Evolutionary conservation across 148 eudicot genomes (phyloP).

Genomic region (Rhododendron molle): DNA sequence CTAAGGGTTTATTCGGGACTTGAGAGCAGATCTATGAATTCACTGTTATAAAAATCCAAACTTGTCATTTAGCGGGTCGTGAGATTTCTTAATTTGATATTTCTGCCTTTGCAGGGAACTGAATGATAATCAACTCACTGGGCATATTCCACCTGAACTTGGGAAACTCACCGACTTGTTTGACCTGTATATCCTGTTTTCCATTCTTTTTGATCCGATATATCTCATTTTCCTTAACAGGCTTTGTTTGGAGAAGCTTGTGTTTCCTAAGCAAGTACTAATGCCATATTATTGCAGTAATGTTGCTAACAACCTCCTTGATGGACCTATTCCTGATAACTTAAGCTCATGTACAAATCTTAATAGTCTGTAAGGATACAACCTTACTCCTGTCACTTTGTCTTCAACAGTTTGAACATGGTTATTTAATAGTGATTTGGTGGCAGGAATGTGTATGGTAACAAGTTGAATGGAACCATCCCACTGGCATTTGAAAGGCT

Average conservation of each 20-base stretch:
- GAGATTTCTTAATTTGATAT: too few relatives aligned
- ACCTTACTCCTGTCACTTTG: background rate
- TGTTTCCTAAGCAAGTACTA: background rate
- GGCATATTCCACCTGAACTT: slow-evolving; percentile 78
- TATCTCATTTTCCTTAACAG: background rate
- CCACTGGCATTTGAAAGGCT: slow-evolving; percentile 73
- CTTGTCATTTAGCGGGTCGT: background rate
- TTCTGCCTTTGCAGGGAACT: slow-evolving; percentile 54
- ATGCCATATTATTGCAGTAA: slow-evolving; percentile 39
- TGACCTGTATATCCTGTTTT: slow-evolving; percentile 61
- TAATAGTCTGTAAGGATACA: slow-evolving; percentile 77
- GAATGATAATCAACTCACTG: slow-evolving; percentile 80
- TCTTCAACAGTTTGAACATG: background rate
- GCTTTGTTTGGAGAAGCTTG: background rate
- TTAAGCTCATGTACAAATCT: slow-evolving; percentile 91
- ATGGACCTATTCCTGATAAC: slow-evolving; percentile 81
- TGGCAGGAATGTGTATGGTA: slow-evolving; percentile 71
- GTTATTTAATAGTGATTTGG: slow-evolving; percentile 1
- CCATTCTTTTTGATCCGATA: background rate
- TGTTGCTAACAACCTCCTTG: slow-evolving; percentile 81
- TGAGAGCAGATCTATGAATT: background rate
- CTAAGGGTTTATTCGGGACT: background rate
- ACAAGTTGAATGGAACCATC: slow-evolving; percentile 80
- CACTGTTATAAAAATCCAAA: background rate
- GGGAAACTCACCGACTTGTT: slow-evolving; percentile 90